Conservation (phyloP, 1,139 yeast genomes). For the Kodamaea derodonti region DNA sequence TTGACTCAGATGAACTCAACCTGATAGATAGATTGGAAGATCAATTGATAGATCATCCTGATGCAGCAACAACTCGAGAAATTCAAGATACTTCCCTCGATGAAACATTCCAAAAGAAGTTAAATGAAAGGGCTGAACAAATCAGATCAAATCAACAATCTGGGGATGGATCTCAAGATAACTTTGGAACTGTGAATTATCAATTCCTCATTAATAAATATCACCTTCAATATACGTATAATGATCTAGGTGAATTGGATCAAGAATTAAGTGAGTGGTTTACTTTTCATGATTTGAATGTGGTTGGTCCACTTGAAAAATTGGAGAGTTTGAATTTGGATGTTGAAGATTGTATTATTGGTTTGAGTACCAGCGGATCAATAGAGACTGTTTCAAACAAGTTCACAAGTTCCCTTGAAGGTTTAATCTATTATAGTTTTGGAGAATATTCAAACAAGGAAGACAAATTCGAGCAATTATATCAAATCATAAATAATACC, state of each 20-base stretch:
- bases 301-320: slow-evolving; percentile 21
- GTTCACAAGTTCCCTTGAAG: slow-evolving; percentile 2
- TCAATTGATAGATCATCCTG: slow-evolving; percentile 46
- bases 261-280: slow-evolving; percentile 67
- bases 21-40: slow-evolving; percentile 47
- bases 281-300: slow-evolving; percentile 43
- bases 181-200: slow-evolving; percentile 11
- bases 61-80: slow-evolving; percentile 32
- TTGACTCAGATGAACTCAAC: slow-evolving; percentile 31
- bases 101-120: slow-evolving; percentile 43
- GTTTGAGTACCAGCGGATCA: not conserved
- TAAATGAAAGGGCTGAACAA: slow-evolving; percentile 45
- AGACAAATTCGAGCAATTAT: slow-evolving; percentile 33
- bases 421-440: slow-evolving; percentile 32
- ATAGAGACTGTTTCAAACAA: not conserved
- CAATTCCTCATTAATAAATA: slow-evolving; percentile 34
- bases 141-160: slow-evolving; percentile 17
- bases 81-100: slow-evolving; percentile 32
- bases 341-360: not conserved
- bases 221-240: slow-evolving; percentile 44
- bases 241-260: slow-evolving; percentile 37
- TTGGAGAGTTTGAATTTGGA: slow-evolving; percentile 4
- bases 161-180: slow-evolving; percentile 4
- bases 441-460: slow-evolving; percentile 37
- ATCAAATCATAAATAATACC: slow-evolving; percentile 10